Evolutionary conservation across 108 stramenopile species (phyloP), one percentile per base, ranked within the genome.

Genomic region (Fragilaria crotonensis): DNA sequence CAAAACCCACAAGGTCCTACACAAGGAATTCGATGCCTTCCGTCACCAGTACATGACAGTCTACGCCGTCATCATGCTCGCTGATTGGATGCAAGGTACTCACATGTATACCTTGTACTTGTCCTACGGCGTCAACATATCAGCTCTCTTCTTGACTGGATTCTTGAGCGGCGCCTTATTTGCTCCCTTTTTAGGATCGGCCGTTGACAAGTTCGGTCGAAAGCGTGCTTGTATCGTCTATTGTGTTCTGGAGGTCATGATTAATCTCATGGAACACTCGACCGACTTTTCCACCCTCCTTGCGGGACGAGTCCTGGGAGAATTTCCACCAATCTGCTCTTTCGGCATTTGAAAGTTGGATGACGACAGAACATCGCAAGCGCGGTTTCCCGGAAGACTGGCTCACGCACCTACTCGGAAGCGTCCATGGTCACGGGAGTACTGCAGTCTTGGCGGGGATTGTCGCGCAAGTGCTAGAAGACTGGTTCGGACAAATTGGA

Each of bases 51-150:
- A 95, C 65, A 73, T 99, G 3, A 54, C 72, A 0, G 96, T 96
- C 19, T 96, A 96, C 64, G 73, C 94, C 20, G 75, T 96, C n/a
- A 90, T 94, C 51, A 95, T 96, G 95, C 68, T 97, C 28, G 96
- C 98, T 22, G 98, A 99, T 69, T 99, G 98, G 98, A 93, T 97
- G 76, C 95, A 96, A 66, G 95, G 95, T 20, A 93, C 95, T 20
- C 84, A 96, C 73, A 90, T 94, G 89, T 96, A 97, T 83, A 97
- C 95, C 1, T 80, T 99, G 26, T 99, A 99, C 67, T 52, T 90
- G 33, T 81, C 79, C 4, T 98, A 98, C 80, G 93, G 90, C 47
- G 94, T 98, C 33, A 89, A 95, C 58, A 87, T 96, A 32, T 88
- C 93, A 17, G 88, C 95, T 14, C 84, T 97, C n/a, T 98, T 98